These are phyloP conservation scores for Ogataea degrootiae DNA, from an alignment of 805 yeast species.

Conservation along the genomic window DNA sequence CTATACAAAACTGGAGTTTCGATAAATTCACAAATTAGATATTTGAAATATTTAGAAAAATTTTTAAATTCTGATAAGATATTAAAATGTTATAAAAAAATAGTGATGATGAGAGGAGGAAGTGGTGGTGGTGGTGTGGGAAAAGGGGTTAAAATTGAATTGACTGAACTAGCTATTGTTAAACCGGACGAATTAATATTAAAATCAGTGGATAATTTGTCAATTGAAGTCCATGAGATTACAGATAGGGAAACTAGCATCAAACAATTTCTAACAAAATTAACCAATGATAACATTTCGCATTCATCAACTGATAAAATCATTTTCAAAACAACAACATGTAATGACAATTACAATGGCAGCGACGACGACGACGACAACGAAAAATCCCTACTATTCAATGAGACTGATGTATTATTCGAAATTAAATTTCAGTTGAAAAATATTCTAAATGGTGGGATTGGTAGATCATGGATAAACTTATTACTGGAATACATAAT, in stretches of 20 bases:
- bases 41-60: slow-evolving; percentile 47
- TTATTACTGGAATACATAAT: neutral
- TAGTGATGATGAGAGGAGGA: neutral
- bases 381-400: neutral
- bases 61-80: slow-evolving; percentile 8
- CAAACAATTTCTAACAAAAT: too few relatives aligned
- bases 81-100: slow-evolving; percentile 3
- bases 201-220: neutral
- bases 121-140: neutral
- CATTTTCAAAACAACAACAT: too few relatives aligned
- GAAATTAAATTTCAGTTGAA: neutral
- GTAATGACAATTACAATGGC: too few relatives aligned
- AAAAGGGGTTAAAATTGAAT: neutral
- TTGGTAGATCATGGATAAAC: slow-evolving; percentile 3
- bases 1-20: slow-evolving; percentile 64
- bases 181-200: neutral
- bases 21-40: slow-evolving; percentile 64
- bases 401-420: neutral
- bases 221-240: neutral
- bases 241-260: too few relatives aligned
- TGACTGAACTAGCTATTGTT: neutral
- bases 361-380: too few relatives aligned
- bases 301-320: too few relatives aligned
- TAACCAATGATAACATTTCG: too few relatives aligned
- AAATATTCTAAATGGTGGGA: neutral